Base-by-base conservation (phyloP, 2,329 filamentous ascomycete species). In the Salinomyces thailandicus region DNA sequence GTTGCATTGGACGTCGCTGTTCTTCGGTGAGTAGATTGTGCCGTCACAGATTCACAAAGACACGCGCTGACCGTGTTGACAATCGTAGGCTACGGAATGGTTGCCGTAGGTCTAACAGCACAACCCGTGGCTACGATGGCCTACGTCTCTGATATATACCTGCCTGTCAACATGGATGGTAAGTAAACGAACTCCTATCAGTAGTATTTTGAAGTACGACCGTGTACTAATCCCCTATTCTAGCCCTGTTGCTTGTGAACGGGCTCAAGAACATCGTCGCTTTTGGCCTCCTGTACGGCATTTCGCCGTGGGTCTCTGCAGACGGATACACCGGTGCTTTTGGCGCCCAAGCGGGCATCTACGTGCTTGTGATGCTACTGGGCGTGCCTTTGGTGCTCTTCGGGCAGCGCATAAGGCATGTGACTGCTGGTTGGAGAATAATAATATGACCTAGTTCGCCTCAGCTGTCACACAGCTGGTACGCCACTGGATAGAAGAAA, bases 81-180 rank as follows among this genome's bases (percentile, higher is more conserved):
- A n/a, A 67, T 67, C 47, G 62, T 68, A 35, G 63, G 62, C 3
- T 67, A 67, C 36, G 65, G 66, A 12, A 62, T 69, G 60, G 57
- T 67, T 3, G 55, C 58, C 2, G 55, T 67, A 8, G 62, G 63
- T 2, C 45, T 68, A 29, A 66, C 64, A 2, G 60, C 59, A 2
- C 55, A 64, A 8, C 61, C 63, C 13, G 61, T 58, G 19, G 59
- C 61, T 27, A 66, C 62, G 2, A 62, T 67, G 62, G 62, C 62
- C 4, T 68, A 68, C 42, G 62, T 66, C 6, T 61, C 47, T 18
- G 58, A 62, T 39, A 58, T 49, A 33, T 58, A 59, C 31, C 35
- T 62, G 14, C 55, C 58, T 6, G 52, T 62, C 17, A 60, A 59
- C 17, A 50, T 53, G 2, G 60, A 61, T 37, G 57, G n/a, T n/a